phyloP scores from a whole-genome alignment of 2,329 filamentous ascomycete genomes.

The Verticillium tricorpus region DNA sequence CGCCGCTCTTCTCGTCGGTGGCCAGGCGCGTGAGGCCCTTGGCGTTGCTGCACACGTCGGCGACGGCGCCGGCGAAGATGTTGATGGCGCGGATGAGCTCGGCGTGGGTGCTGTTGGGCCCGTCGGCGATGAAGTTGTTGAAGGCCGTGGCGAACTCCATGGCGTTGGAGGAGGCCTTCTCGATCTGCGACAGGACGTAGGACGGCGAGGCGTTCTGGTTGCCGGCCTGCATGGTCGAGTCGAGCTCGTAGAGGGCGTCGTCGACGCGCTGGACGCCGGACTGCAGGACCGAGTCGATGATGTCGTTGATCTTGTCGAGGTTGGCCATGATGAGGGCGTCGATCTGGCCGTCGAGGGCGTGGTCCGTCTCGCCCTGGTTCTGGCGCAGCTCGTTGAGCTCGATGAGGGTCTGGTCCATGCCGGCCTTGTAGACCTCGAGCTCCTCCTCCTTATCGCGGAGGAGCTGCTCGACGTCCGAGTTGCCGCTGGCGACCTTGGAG shows the following conservation, averaged over 20 bases:
- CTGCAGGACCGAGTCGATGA: constrained; percentile 94
- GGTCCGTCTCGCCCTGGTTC: constrained; percentile 70
- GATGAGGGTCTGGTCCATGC: constrained; percentile 92
- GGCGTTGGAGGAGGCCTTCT: constrained; percentile 89
- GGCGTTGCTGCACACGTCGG: constrained; percentile 92
- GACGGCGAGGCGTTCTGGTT: constrained; percentile 96
- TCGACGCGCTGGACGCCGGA: constrained; percentile 90
- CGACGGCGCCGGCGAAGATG: constrained; percentile 82
- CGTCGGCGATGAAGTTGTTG: constrained; percentile 97
- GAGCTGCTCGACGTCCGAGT: constrained; percentile 78
- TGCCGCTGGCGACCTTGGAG: constrained; percentile 71
- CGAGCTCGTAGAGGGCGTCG: constrained; percentile 93
- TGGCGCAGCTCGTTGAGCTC: constrained; percentile 85
- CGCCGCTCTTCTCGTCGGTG: constrained; percentile 90
- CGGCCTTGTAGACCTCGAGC: constrained; percentile 95
- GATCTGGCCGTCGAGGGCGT: constrained; percentile 82
- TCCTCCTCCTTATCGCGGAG: constrained; percentile 96
- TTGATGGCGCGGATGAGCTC: constrained; percentile 93
- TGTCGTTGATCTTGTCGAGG: constrained; percentile 90
- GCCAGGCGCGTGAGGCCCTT: constrained; percentile 92
- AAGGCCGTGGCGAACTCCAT: constrained; percentile 98
- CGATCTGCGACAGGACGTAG: constrained; percentile 93
- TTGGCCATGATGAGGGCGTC: constrained; percentile 84
- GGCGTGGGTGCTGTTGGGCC: constrained; percentile 81
- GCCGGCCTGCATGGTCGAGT: constrained; percentile 96